Conservation (phyloP, 768 basidiomycete species). For the Tulasnella sp. region DNA sequence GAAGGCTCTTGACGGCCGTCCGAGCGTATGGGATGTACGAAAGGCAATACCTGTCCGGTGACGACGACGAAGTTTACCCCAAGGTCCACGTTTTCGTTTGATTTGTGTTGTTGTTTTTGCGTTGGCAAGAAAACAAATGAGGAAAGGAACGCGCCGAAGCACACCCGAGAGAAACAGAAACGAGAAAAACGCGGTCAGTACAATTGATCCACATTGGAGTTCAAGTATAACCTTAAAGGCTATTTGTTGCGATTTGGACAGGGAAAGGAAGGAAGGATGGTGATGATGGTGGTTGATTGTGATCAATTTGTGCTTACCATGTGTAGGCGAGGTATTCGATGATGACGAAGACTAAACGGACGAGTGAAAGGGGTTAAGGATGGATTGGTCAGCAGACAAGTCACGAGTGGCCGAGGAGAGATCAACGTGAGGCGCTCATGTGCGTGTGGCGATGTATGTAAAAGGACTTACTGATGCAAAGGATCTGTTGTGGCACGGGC, state of each 20-base stretch:
- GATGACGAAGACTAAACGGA: constrained; percentile 72
- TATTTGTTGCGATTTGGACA: neutral
- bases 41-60: constrained; percentile 35
- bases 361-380: neutral
- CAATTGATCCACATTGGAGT: neutral
- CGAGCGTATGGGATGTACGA: constrained; percentile 82
- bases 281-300: no score
- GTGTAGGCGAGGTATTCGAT: constrained; percentile 87
- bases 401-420: neutral
- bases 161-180: neutral
- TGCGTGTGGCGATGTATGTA: neutral
- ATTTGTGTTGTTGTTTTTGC: neutral
- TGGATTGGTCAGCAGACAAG: constrained; percentile 3
- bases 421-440: neutral
- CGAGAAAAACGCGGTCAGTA: neutral
- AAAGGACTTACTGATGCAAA: constrained; percentile 30
- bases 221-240: constrained; percentile 5
- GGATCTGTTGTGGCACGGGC: constrained; percentile 15
- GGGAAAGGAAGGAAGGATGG: constrained; percentile 30
- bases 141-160: neutral
- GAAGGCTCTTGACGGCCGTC: constrained; percentile 27
- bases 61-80: no score
- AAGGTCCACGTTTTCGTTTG: neutral
- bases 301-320: constrained; percentile 67
- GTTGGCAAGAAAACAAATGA: constrained; percentile 4